Conservation (phyloP, 1,284 basidiomycete genomes). For the Psilocybe mexicana region DNA sequence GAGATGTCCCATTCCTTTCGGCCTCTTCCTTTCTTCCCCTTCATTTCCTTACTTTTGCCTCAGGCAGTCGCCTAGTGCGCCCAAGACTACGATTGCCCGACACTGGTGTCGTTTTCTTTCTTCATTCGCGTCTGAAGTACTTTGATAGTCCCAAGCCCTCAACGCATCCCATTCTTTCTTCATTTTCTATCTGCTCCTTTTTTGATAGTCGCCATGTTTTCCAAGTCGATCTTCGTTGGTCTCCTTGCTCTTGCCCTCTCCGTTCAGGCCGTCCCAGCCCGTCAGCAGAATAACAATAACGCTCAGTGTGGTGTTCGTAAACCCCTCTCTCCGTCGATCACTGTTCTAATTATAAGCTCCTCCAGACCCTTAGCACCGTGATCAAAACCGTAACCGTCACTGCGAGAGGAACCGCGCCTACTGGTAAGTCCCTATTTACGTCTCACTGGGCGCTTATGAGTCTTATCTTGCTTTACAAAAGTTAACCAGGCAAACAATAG, state of each 20-base stretch:
- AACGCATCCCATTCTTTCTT: constrained; percentile 23
- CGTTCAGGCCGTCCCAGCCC: constrained; percentile 17
- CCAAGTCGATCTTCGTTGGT: constrained; percentile 18
- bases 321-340: not conserved
- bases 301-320: constrained; percentile 9
- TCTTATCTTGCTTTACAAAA: not conserved
- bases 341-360: constrained; percentile 8
- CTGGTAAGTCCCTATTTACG: not conserved
- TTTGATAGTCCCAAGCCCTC: constrained; percentile 24
- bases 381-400: constrained; percentile 22
- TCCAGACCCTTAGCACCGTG: constrained; percentile 20
- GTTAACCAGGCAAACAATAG: constrained; percentile 7
- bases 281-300: constrained; percentile 4
- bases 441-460: not conserved
- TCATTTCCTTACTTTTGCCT: constrained; percentile 20
- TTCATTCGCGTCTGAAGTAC: constrained; percentile 20
- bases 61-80: constrained; percentile 26
- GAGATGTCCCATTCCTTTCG: constrained; percentile 10
- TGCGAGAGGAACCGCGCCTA: constrained; percentile 11
- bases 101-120: constrained; percentile 29
- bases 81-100: constrained; percentile 27
- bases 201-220: constrained; percentile 20
- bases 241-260: constrained; percentile 20
- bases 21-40: constrained; percentile 14
- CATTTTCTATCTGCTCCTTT: constrained; percentile 10